These are phyloP conservation scores for Trypanosoma avium DNA, from an alignment of 208 protist species.

Conservation along the genomic window DNA sequence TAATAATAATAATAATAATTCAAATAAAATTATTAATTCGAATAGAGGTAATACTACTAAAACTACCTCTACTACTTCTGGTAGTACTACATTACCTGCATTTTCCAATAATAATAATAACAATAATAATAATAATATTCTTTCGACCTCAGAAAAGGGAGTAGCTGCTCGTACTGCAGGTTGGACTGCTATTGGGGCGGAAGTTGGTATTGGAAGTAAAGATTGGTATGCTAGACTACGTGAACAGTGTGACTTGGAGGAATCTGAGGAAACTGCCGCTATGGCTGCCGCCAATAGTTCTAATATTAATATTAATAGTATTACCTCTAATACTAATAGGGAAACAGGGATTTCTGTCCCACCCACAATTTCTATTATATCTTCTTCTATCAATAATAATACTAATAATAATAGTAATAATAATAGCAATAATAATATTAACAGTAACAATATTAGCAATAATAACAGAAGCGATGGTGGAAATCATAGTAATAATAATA, in stretches of 20 bases:
- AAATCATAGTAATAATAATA: too few relatives aligned
- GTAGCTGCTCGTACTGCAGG: constrained; percentile 6
- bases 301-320: neutral
- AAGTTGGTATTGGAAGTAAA: constrained; percentile 33
- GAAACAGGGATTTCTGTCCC: too few relatives aligned
- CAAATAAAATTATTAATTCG: neutral
- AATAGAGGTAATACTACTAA: constrained; percentile 1
- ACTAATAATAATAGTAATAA: neutral
- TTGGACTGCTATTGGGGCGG: constrained; percentile 42
- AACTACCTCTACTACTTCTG: neutral
- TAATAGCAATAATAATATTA: neutral
- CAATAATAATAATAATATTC: constrained; percentile 4
- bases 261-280: neutral
- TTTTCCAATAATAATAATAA: too few relatives aligned
- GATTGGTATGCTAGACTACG: constrained; percentile 75
- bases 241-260: constrained; percentile 3
- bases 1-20: neutral
- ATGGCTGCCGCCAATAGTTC: neutral
- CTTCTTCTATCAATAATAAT: neutral
- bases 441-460: too few relatives aligned
- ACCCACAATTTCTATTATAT: neutral
- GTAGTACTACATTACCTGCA: too few relatives aligned
- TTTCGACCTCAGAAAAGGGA: too few relatives aligned
- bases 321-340: neutral
- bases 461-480: too few relatives aligned